Conservation (phyloP, 2,329 filamentous ascomycete species). For the Nemania bipapillata region DNA sequence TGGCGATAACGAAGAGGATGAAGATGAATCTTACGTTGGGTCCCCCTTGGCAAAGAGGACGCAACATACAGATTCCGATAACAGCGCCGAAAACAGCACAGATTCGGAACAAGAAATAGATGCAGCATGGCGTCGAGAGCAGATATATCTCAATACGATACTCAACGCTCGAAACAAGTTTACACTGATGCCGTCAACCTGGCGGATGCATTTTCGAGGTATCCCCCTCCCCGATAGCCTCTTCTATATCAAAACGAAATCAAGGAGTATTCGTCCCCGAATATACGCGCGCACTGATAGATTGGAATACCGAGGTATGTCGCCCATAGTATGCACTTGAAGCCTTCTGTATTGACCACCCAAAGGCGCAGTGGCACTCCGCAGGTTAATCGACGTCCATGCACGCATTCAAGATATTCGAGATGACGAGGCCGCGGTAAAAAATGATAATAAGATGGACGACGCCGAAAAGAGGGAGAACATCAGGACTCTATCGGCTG, state of each 20-base stretch:
- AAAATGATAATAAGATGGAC: conserved; percentile 13
- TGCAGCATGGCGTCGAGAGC: conserved; percentile 45
- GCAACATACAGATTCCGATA: conserved; percentile 6
- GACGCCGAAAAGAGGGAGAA: conserved; percentile 16
- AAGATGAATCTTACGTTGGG: not conserved
- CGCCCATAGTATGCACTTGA: not conserved
- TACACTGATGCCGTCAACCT: conserved; percentile 49
- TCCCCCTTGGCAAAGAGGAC: conserved; percentile 3
- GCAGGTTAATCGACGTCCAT: conserved; percentile 46
- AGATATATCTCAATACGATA: conserved; percentile 47
- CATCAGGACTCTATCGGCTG: conserved; percentile 25
- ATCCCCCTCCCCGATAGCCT: conserved; percentile 49
- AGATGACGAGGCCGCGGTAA: conserved; percentile 30
- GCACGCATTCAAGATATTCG: conserved; percentile 45
- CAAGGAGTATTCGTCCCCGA: conserved; percentile 44
- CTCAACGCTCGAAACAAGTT: conserved; percentile 48
- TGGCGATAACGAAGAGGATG: not conserved
- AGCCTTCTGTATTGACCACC: conserved; percentile 21
- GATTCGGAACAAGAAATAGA: conserved; percentile 36
- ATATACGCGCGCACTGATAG: conserved; percentile 48
- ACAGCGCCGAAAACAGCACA: conserved; percentile 2
- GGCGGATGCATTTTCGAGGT: conserved; percentile 50
- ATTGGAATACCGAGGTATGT: conserved; percentile 49
- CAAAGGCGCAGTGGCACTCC: conserved; percentile 44
- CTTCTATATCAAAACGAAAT: conserved; percentile 47